These are phyloP conservation scores for Fusarium sp. DNA, from an alignment of 2,329 filamentous ascomycete genomes.

Conservation along the genomic window DNA sequence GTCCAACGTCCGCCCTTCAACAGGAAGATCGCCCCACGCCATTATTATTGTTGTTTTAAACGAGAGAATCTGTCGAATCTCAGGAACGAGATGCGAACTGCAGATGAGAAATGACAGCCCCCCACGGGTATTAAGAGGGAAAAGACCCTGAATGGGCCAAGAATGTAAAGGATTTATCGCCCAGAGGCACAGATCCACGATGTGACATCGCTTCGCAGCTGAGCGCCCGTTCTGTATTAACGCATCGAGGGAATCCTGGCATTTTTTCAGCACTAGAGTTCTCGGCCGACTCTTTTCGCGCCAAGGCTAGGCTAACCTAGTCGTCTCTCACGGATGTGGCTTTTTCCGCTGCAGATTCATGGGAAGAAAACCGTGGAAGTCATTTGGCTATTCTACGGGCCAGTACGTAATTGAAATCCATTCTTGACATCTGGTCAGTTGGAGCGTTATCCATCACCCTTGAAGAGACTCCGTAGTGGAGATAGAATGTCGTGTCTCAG, in stretches of 20 bases:
- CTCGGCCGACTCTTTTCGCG: background rate
- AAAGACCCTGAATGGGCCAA: background rate
- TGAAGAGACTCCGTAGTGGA: background rate
- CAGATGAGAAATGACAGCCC: background rate
- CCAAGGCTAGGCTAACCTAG: background rate
- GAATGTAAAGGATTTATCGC: background rate
- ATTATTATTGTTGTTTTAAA: constrained; percentile 8
- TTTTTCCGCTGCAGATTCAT: background rate
- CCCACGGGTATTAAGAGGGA: background rate
- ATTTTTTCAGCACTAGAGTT: background rate
- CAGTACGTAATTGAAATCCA: background rate
- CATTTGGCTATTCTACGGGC: background rate
- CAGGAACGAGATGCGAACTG: background rate
- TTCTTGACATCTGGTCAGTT: background rate
- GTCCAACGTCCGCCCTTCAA: constrained; percentile 36
- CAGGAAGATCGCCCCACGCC: constrained; percentile 36
- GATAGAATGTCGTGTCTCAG: background rate
- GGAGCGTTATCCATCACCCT: background rate
- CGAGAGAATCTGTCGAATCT: background rate
- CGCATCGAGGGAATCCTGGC: background rate
- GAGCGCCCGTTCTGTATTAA: background rate
- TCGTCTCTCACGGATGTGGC: background rate
- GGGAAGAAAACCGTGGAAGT: background rate
- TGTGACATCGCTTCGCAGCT: constrained; percentile 9
- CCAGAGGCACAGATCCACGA: constrained; percentile 7